Base-by-base conservation (phyloP, 2,329 filamentous ascomycete species). In the Paecilomyces fulvus region DNA sequence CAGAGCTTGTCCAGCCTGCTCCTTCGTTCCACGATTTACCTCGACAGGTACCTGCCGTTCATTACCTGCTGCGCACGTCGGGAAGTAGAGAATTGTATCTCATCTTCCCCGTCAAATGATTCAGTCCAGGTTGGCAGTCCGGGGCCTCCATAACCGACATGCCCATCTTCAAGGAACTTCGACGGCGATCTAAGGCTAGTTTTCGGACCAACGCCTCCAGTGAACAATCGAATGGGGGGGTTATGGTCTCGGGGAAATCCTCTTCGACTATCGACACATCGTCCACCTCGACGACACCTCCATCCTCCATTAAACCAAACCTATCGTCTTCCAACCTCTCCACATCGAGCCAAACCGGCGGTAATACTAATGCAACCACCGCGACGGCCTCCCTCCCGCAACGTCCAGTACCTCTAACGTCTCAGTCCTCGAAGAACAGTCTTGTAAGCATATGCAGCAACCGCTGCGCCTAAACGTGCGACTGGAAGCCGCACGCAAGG, bases 161-260 rank as follows among this genome's bases (percentile, higher is more conserved):
- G 77, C 70, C 86, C 49, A 89, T 95, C 68, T 80, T 94, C 65
- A 89, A 84, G 73, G 85, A 87, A 67, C 75, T 95, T 56, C 87
- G 89, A 64, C 84, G 89, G 64, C 86, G 87, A 64, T 94, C 89
- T 56, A 86, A 80, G 71, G 82, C 85, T 59, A 91, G 85, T 77
- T 87, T 91, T 74, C 84, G 82, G 58, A 85, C 83, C 51, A 81
- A 82, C 46, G 80, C 65, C 31, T 66, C 69, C 33, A 64, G 65
- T 54, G 63, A 63, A 11, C 66, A 78, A 59, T 83, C 84, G 46
- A 83, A 77, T 64, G 81, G 80, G 63, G 84, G 82, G n/a, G n/a
- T n/a, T 30, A 79, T 83, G 54, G 82, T 83, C 37, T 84, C 83
- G 11, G 88, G 81, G 68, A 80, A 82, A 61, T 85, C 82, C 11